Evolutionary conservation across 208 protist genomes (phyloP).

Genomic region (Leishmania gerbilli): DNA sequence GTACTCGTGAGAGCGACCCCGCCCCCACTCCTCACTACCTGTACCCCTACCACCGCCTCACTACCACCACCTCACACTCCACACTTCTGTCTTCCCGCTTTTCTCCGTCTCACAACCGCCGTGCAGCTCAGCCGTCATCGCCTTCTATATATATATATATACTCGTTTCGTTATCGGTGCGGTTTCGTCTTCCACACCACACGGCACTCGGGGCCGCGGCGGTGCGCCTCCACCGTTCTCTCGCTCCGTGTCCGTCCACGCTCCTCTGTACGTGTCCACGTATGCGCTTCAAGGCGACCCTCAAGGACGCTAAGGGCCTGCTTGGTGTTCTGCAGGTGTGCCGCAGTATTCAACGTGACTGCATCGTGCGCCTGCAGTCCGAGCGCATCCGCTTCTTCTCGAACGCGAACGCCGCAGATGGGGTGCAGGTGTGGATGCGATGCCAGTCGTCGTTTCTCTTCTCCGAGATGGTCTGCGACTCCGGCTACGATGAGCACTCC

Average conservation of each 20-base stretch:
- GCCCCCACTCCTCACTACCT: background rate
- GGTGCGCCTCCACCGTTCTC: background rate
- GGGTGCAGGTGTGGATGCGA: slow-evolving; percentile 72
- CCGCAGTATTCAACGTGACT: slow-evolving; percentile 60
- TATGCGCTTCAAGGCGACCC: slow-evolving; percentile 82
- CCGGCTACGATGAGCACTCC: slow-evolving; percentile 61
- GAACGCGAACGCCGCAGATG: slow-evolving; percentile 52
- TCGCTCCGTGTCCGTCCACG: background rate
- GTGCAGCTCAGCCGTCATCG: no score
- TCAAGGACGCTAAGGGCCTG: slow-evolving; percentile 62
- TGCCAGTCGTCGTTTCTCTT: slow-evolving; percentile 71
- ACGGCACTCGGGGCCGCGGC: background rate
- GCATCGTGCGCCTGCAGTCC: slow-evolving; percentile 67
- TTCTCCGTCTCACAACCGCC: background rate
- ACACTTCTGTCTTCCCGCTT: background rate
- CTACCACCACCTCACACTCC: no score
- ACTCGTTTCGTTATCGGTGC: background rate
- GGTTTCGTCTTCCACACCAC: background rate
- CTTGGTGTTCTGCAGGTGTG: slow-evolving; percentile 62
- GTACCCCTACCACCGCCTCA: no score
- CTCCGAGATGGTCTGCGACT: slow-evolving; percentile 70
- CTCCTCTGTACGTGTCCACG: background rate
- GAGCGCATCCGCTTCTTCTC: slow-evolving; percentile 71
- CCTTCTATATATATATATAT: no score
- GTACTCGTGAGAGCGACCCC: background rate